Base-by-base conservation (phyloP, 805 yeast genomes). In the Sugiyamaella boreocaroliniensis region DNA sequence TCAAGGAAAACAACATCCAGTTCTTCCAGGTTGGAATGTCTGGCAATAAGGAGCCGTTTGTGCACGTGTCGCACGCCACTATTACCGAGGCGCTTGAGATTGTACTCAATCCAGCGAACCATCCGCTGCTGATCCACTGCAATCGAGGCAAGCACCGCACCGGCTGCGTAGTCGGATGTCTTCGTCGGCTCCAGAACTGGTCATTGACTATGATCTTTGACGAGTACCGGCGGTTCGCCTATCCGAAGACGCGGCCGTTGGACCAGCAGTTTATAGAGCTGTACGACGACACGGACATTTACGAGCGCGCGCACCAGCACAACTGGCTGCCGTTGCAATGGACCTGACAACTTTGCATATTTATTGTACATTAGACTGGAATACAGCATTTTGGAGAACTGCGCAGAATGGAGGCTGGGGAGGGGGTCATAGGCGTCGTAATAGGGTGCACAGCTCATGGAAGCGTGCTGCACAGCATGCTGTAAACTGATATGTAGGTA, bases 71-170 rank as follows among this genome's bases (percentile, higher is more conserved):
- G 7, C 76, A 77, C 2, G 83, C 82, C 37, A 73, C 85, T 40
- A 80, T 93, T 29, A 85, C 90, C 1, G 79, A 81, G 54, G 97
- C 97, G 0, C 72, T 92, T 57, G 82, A 84, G 64, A 85, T 89
- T 34, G 87, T 89, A 12, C 67, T 89, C 14, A 76, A 93, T 62
- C 97, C 97, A 0, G 82, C 67, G 19, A 92, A 93, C 68, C 98
- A 89, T 54, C 99, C 99, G 1, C 74, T 93, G 11, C 72, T 93
- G 57, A 87, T 93, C 44, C 99, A 93, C 68, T 93, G 99, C 70
- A 93, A 93, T 70, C 74, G 97, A 54, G 99, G 99, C 10, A 93
- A 92, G 67, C 99, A 93, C 68, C 76, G 99, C 60, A 93, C 99
- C 0, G 99, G 99, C 0, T 93, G 98, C 68, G 74, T 93, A 14